phyloP scores from a whole-genome alignment of 192 early-diverging fungal species.

The Dissophora globulifera region DNA sequence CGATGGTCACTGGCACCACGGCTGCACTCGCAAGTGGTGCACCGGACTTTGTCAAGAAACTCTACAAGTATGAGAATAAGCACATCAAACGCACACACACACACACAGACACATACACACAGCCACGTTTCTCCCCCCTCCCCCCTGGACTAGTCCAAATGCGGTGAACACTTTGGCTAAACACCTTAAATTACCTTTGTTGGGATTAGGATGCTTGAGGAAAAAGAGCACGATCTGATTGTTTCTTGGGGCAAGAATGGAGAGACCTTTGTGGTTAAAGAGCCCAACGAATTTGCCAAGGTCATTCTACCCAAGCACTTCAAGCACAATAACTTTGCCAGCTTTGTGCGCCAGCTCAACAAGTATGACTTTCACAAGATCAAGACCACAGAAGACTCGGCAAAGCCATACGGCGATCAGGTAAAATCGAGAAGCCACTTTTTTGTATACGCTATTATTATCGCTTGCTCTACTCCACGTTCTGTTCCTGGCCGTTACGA shows the following conservation, averaged over 20 bases:
- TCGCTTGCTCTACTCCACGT: background rate
- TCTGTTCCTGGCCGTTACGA: no score
- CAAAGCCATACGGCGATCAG: conserved; percentile 53
- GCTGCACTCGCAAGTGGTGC: conserved; percentile 43
- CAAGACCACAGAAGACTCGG: conserved; percentile 56
- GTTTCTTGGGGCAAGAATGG: conserved; percentile 73
- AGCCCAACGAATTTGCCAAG: conserved; percentile 68
- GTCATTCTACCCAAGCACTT: conserved; percentile 63
- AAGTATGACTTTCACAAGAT: conserved; percentile 75
- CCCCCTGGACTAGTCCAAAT: conserved; percentile 1
- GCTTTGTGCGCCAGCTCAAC: conserved; percentile 70
- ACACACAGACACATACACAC: no score
- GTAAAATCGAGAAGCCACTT: conserved; percentile 12
- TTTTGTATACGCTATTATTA: background rate
- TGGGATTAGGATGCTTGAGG: conserved; percentile 72
- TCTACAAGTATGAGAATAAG: conserved; percentile 60
- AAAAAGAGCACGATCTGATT: conserved; percentile 65
- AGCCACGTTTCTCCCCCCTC: no score
- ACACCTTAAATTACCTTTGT: background rate
- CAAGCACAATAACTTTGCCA: conserved; percentile 67
- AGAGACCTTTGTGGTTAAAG: conserved; percentile 77
- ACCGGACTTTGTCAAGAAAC: conserved; percentile 75
- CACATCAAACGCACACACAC: no score
- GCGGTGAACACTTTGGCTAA: no score
- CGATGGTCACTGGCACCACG: no score